A percentile compares a stretch with the other conserved stretches of the same genome.
Evolutionary conservation across 2,329 filamentous ascomycete genomes (phyloP).

Genomic region (Penicillium sp.): DNA sequence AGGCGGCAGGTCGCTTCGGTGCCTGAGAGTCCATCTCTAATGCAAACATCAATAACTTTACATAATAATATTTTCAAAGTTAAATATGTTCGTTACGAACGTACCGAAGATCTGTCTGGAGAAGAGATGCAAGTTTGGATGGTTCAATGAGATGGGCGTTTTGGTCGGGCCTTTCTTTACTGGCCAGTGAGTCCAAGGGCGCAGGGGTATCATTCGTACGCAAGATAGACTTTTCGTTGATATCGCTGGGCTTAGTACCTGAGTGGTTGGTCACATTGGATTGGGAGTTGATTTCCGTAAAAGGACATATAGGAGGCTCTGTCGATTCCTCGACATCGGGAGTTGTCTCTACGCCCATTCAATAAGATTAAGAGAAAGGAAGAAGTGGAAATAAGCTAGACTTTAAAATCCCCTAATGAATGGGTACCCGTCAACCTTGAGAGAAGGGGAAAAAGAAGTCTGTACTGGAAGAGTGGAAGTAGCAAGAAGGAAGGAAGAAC

Average conservation of each 20-base stretch:
- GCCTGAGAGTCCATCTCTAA: conserved; percentile 60
- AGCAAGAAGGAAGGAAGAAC: background rate
- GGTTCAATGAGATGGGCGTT: conserved; percentile 20
- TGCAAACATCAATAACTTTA: background rate
- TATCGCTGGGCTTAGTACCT: conserved; percentile 16
- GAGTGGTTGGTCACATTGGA: conserved; percentile 17
- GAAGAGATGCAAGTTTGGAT: conserved; percentile 9
- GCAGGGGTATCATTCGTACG: conserved; percentile 2
- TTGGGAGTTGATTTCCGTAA: conserved; percentile 24
- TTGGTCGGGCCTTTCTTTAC: background rate
- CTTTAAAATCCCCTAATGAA: background rate
- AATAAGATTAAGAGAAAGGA: conserved; percentile 22
- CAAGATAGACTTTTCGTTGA: conserved; percentile 18
- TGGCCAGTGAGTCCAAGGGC: conserved; percentile 3
- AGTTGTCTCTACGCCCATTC: conserved; percentile 43
- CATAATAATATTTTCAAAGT: background rate
- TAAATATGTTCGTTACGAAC: background rate
- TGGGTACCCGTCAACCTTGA: background rate
- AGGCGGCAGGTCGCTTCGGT: conserved; percentile 66
- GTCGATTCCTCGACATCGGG: conserved; percentile 45
- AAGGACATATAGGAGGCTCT: conserved; percentile 41
- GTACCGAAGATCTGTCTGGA: conserved; percentile 21
- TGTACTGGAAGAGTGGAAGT: background rate
- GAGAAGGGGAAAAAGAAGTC: background rate
- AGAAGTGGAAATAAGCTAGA: background rate